Percentiles rank a stretch among this genome's conserved stretches.
Evolutionary conservation across 768 basidiomycete genomes (phyloP).

Genomic region (Tephrocybe sp.): DNA sequence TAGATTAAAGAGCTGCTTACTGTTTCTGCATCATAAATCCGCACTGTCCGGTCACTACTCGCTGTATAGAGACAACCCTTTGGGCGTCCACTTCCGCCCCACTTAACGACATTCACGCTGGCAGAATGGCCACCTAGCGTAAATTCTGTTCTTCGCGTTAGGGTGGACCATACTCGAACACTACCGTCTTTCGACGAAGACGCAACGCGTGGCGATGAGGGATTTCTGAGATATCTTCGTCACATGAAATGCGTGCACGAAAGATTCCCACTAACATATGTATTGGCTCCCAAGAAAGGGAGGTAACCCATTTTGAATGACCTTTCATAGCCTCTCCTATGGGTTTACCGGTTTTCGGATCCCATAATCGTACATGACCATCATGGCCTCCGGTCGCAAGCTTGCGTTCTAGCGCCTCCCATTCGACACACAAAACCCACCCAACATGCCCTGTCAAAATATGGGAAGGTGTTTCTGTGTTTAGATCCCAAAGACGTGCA

Average conservation of each 20-base stretch:
- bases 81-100: conserved; percentile 80
- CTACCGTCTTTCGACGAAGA: conserved; percentile 96
- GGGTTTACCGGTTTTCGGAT: conserved; percentile 86
- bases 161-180: conserved; percentile 89
- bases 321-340: conserved; percentile 89
- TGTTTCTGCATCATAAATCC: conserved; percentile 86
- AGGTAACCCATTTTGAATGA: conserved; percentile 95
- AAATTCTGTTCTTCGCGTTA: conserved; percentile 70
- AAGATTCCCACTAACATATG: conserved; percentile 67
- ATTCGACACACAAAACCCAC: conserved; percentile 97
- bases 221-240: too few relatives aligned
- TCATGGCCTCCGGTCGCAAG: conserved; percentile 95
- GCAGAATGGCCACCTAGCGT: conserved; percentile 92
- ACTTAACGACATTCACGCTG: conserved; percentile 91
- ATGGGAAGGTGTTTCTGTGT: conserved; percentile 89
- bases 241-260: too few relatives aligned
- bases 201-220: conserved; percentile 77
- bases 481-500: conserved; percentile 91
- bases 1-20: conserved; percentile 41
- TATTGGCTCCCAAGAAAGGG: conserved; percentile 93
- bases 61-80: conserved; percentile 90
- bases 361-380: conserved; percentile 90
- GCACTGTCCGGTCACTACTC: conserved; percentile 89
- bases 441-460: conserved; percentile 87
- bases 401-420: conserved; percentile 90